phyloP scores from a whole-genome alignment of 2,329 filamentous ascomycete species.

The Fusarium sp. region DNA sequence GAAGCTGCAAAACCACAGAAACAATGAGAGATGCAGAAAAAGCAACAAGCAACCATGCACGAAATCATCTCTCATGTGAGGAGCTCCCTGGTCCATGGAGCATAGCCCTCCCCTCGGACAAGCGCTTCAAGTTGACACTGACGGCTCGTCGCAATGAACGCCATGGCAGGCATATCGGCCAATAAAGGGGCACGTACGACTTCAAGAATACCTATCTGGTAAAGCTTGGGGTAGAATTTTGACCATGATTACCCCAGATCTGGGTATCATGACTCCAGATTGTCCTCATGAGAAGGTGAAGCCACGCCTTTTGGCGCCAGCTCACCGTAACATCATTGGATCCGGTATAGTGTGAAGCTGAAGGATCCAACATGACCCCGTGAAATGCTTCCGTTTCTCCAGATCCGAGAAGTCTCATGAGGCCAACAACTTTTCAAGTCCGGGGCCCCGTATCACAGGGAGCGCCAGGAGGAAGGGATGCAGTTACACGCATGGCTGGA shows the following conservation, averaged over 20 bases:
- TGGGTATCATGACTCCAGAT: slow-evolving; percentile 7
- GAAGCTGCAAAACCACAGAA: not conserved
- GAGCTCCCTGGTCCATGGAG: slow-evolving; percentile 29
- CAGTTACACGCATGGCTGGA: slow-evolving; percentile 10
- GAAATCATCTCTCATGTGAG: slow-evolving; percentile 2
- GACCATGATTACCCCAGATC: slow-evolving; percentile 22
- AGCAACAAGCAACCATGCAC: slow-evolving; percentile 8
- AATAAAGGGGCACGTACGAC: slow-evolving; percentile 11
- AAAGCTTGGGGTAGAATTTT: slow-evolving; percentile 8
- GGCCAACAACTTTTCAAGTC: slow-evolving; percentile 33
- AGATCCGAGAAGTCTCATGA: slow-evolving; percentile 12
- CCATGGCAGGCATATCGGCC: slow-evolving; percentile 14
- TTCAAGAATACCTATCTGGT: slow-evolving; percentile 15
- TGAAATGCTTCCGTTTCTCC: slow-evolving; percentile 24
- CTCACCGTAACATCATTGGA: slow-evolving; percentile 1
- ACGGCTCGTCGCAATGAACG: slow-evolving; percentile 11
- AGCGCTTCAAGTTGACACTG: slow-evolving; percentile 17
- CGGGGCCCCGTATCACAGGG: slow-evolving; percentile 40
- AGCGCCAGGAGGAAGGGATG: slow-evolving; percentile 38
- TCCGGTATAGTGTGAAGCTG: slow-evolving; percentile 1
- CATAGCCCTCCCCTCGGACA: slow-evolving; percentile 8
- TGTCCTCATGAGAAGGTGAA: slow-evolving; percentile 20
- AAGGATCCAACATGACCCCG: slow-evolving; percentile 4
- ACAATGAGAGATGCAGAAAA: not conserved
- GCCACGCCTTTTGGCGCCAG: slow-evolving; percentile 8